Base-by-base conservation (phyloP, 768 basidiomycete genomes). In the Lactarius trivialis region DNA sequence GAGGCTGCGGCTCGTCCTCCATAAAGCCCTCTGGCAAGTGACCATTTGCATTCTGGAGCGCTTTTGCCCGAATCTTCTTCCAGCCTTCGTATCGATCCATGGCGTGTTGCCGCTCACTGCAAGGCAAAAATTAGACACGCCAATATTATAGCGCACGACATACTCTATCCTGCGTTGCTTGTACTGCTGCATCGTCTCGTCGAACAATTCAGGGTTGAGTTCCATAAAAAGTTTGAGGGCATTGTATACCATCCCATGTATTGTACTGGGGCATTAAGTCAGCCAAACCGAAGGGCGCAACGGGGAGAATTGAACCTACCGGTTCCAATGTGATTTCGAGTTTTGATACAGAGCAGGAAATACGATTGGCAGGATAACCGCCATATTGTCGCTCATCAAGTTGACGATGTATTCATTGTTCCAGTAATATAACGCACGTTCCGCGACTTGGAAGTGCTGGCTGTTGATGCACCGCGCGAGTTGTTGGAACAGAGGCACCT, bases 331-430 rank as follows among this genome's bases (percentile, higher is more conserved):
- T 24, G 91, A 86, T 74, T 91, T 93, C 51, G 95, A 98, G 74
- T 98, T 98, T 45, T 86, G 88, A 73, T 96, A 98, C 65, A 99
- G 75, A 7, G 95, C 90, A 32, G 96, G 93, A 79, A 98, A 99
- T 55, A 99, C 94, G 70, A 99, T 92, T 7, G 97, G 97, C 33
- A 99, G 81, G 62, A 99, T 85, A 65, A 86, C 75, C 26, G 84
- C 74, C 66, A 98, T 81, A 72, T 98, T 98, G 70, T 98, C 94
- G 73, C 93, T 92, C 93, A 99, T 98, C 56, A 99, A 83, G 74
- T 97, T 99, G 69, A 99, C 92, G 67, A 98, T 95, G 76, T 98
- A 99, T 77, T 98, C 97, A 77, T 98, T 98, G 77, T 98, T 98
- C 97, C 97, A 99, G 74, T 97, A 98, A 68, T 97, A 82, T 63